These are phyloP conservation scores for Hura crepitans DNA, from an alignment of 441 rosid genomes.

Conservation along the genomic window DNA sequence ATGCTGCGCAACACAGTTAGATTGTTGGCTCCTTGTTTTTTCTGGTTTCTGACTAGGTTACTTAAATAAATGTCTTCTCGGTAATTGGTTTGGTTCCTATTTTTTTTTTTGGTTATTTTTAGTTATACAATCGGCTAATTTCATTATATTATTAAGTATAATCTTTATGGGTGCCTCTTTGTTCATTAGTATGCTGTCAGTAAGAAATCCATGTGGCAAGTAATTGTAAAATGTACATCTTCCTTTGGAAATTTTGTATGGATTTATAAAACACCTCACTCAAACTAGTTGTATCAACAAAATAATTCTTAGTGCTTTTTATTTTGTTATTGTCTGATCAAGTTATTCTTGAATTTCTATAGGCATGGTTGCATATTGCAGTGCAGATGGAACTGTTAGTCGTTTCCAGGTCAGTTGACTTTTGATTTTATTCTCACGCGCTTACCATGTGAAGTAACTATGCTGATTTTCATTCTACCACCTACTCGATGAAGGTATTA, in stretches of 20 bases:
- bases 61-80: background rate
- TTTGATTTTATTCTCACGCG: conserved; percentile 6
- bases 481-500: too few relatives aligned
- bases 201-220: background rate
- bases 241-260: conserved; percentile 5
- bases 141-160: background rate
- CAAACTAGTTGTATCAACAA: background rate
- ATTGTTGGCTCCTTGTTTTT: conserved; percentile 4
- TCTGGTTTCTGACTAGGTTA: background rate
- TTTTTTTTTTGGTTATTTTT: background rate
- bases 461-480: too few relatives aligned
- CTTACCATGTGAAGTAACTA: too few relatives aligned
- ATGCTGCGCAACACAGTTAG: background rate
- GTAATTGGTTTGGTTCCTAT: background rate
- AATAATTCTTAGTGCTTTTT: background rate
- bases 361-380: conserved; percentile 87
- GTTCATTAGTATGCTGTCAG: background rate
- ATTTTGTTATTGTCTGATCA: conserved; percentile 5
- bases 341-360: conserved; percentile 18
- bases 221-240: background rate
- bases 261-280: background rate
- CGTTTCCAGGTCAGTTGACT: conserved; percentile 58
- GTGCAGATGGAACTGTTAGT: conserved; percentile 69
- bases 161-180: background rate
- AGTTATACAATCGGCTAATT: background rate